phyloP scores from a whole-genome alignment of 257 asterid species.

The Linderniella brevidens region DNA sequence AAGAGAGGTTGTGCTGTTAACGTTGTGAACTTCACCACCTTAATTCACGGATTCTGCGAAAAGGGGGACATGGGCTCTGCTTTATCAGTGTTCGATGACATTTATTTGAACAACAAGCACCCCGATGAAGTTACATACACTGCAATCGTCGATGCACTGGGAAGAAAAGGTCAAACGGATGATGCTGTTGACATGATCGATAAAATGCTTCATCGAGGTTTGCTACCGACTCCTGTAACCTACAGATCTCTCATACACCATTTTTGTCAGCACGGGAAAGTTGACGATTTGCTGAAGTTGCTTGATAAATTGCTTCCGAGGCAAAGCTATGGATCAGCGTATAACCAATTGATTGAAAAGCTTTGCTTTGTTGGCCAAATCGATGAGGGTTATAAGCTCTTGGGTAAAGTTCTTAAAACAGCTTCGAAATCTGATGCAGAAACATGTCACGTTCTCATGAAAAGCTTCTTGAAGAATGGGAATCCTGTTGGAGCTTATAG shows the following conservation, averaged over 20 bases:
- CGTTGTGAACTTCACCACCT: slow-evolving; percentile 70
- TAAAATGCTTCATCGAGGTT: slow-evolving; percentile 68
- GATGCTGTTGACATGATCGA: slow-evolving; percentile 56
- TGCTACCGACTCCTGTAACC: slow-evolving; percentile 76
- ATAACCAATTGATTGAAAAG: slow-evolving; percentile 75
- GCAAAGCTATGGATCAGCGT: slow-evolving; percentile 37
- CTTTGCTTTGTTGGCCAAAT: slow-evolving; percentile 44
- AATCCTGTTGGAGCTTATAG: slow-evolving; percentile 56
- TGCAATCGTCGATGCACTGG: slow-evolving; percentile 42
- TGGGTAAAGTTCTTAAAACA: slow-evolving; percentile 57
- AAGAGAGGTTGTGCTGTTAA: slow-evolving; percentile 73
- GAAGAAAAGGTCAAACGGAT: slow-evolving; percentile 46
- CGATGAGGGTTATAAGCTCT: slow-evolving; percentile 63
- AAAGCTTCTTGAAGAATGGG: slow-evolving; percentile 43
- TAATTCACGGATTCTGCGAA: slow-evolving; percentile 78
- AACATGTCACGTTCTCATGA: slow-evolving; percentile 60
- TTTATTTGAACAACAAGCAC: slow-evolving; percentile 74
- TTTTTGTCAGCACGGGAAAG: slow-evolving; percentile 45
- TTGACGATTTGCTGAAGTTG: slow-evolving; percentile 44
- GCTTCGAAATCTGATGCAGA: slow-evolving; percentile 56
- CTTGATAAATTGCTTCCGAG: slow-evolving; percentile 59
- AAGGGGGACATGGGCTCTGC: slow-evolving; percentile 65
- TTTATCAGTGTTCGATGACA: slow-evolving; percentile 81
- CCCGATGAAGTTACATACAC: slow-evolving; percentile 82
- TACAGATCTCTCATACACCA: slow-evolving; percentile 64